These are phyloP conservation scores for Phalaenopsis hybrid DNA, from an alignment of 116 monocot species.

Conservation along the genomic window DNA sequence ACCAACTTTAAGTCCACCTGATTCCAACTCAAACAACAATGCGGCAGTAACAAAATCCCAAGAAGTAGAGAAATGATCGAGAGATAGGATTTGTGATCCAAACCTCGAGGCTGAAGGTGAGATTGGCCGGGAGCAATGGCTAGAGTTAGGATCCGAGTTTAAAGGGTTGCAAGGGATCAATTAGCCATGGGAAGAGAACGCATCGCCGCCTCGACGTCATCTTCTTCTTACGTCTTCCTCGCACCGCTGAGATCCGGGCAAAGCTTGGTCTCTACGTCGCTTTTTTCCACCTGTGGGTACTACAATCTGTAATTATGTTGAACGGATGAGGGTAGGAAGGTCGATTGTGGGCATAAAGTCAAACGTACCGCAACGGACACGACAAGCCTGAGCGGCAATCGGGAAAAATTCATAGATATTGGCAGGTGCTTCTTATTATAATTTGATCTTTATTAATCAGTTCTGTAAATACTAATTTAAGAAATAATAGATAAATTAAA, in stretches of 20 bases:
- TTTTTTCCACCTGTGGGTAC: neutral
- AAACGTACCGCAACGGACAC: too few species aligned
- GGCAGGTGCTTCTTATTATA: too few species aligned
- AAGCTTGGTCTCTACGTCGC: neutral
- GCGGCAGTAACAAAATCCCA: neutral
- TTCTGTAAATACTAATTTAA: too few species aligned
- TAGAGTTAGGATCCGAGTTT: neutral
- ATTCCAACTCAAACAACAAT: neutral
- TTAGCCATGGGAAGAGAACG: neutral
- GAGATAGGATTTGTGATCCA: neutral
- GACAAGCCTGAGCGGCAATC: too few species aligned
- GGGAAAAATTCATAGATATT: too few species aligned
- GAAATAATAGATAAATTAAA: too few species aligned
- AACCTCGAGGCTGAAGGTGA: neutral
- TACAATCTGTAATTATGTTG: neutral
- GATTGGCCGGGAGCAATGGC: neutral
- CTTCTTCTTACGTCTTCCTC: neutral
- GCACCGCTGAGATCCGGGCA: constrained; percentile 10
- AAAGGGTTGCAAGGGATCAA: neutral
- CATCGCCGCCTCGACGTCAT: constrained; percentile 4
- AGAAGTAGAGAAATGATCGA: neutral
- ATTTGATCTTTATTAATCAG: too few species aligned
- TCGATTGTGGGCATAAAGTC: neutral
- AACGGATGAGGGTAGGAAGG: neutral
- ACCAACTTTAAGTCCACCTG: neutral